Conservation (phyloP, 2,329 filamentous ascomycete genomes). For the Aspergillus eucalypticola region DNA sequence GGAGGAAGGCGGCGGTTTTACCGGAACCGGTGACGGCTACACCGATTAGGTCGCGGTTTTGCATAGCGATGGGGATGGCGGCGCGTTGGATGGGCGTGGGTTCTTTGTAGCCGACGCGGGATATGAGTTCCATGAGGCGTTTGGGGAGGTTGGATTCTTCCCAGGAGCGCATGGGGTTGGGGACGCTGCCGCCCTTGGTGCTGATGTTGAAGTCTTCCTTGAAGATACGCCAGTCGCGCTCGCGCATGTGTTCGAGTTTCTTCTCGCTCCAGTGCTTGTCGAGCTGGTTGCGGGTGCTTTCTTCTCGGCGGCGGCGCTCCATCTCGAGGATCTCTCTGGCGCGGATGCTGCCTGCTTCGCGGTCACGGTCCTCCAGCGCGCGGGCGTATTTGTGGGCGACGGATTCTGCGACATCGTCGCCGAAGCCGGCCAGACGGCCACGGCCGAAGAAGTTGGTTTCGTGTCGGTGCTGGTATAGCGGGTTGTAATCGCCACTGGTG, state of each 20-base stretch:
- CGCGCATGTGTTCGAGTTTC: constrained; percentile 86
- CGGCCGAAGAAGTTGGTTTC: constrained; percentile 70
- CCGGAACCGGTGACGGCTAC: constrained; percentile 97
- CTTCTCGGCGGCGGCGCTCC: constrained; percentile 74
- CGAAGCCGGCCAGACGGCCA: constrained; percentile 67
- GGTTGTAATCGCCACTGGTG: constrained; percentile 80
- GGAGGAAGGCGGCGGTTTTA: constrained; percentile 93
- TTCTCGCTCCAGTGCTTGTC: constrained; percentile 98
- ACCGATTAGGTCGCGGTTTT: constrained; percentile 93
- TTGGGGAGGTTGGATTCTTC: constrained; percentile 77
- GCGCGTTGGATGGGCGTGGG: constrained; percentile 90
- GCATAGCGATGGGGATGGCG: constrained; percentile 90
- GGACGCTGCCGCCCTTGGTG: constrained; percentile 87
- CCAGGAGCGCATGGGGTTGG: constrained; percentile 97
- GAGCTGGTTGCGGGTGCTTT: constrained; percentile 69
- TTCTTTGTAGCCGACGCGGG: constrained; percentile 84
- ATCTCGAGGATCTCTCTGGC: constrained; percentile 82
- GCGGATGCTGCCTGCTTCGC: constrained; percentile 71
- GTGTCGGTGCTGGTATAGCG: constrained; percentile 69
- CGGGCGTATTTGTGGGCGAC: constrained; percentile 61
- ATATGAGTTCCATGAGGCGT: constrained; percentile 76
- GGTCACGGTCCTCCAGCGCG: constrained; percentile 72
- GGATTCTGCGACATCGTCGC: constrained; percentile 56
- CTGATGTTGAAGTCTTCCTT: constrained; percentile 98
- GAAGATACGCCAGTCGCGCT: constrained; percentile 98